phyloP scores from a whole-genome alignment of 305 asterid genomes.

The Fraxinus paxiana region DNA sequence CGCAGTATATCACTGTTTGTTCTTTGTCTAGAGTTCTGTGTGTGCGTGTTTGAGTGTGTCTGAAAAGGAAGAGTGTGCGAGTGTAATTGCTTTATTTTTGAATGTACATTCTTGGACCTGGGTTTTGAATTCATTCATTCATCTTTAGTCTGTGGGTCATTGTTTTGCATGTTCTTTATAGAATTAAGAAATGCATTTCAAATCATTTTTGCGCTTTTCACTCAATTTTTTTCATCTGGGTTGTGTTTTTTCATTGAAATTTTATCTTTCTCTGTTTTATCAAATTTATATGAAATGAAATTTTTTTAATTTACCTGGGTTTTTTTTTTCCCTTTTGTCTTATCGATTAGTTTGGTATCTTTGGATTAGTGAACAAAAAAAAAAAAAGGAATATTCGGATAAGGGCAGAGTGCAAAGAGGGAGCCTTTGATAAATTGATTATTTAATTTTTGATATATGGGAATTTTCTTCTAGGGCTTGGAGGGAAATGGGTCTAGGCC shows the following conservation, averaged over 20 bases:
- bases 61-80: conserved; percentile 13
- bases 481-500: conserved; percentile 49
- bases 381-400: conserved; percentile 23
- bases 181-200: conserved; percentile 29
- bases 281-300: conserved; percentile 22
- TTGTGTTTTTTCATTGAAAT: conserved; percentile 21
- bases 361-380: conserved; percentile 27
- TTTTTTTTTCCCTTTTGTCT: conserved; percentile 23
- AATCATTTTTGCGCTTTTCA: conserved; percentile 3
- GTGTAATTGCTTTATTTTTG: conserved; percentile 6
- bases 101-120: conserved; percentile 15
- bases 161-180: conserved; percentile 30
- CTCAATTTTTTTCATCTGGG: conserved; percentile 30
- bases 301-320: conserved; percentile 10
- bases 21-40: conserved; percentile 2
- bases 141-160: conserved; percentile 24
- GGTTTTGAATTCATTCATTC: conserved; percentile 4
- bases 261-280: conserved; percentile 19
- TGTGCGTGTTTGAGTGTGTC: background rate
- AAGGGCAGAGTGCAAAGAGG: conserved; percentile 32
- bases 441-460: conserved; percentile 21
- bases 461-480: conserved; percentile 35
- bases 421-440: conserved; percentile 30
- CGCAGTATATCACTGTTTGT: conserved; percentile 5
- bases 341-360: conserved; percentile 42